phyloP scores from a whole-genome alignment of 306 rosid species.

The Myrica gale region DNA sequence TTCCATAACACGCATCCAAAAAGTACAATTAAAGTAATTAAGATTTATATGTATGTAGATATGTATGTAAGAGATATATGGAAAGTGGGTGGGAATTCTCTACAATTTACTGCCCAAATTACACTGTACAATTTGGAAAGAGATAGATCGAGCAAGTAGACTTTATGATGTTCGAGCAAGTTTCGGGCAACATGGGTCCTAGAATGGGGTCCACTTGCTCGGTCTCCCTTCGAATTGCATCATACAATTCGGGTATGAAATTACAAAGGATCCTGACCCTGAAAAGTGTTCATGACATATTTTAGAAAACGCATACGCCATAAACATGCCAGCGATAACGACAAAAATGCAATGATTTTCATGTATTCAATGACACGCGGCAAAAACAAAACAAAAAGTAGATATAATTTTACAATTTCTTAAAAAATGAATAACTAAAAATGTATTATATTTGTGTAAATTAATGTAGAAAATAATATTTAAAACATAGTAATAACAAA shows the following conservation, averaged over 20 bases:
- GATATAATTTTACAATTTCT: not conserved
- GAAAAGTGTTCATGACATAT: not conserved
- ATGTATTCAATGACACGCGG: not conserved
- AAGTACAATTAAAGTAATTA: not conserved
- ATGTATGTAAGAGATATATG: too few species aligned
- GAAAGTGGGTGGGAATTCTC: too few species aligned
- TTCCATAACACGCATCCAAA: constrained; percentile 3
- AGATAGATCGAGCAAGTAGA: too few species aligned
- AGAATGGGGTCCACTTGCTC: too few species aligned
- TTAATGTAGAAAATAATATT: too few species aligned
- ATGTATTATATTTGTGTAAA: not conserved
- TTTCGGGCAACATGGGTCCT: too few species aligned
- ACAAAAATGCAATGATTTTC: not conserved
- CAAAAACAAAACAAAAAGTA: not conserved
- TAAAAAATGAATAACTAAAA: not conserved
- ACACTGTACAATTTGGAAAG: too few species aligned
- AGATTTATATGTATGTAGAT: too few species aligned
- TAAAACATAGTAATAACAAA: not conserved
- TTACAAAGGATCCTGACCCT: not conserved
- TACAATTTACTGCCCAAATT: too few species aligned
- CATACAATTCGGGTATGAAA: not conserved
- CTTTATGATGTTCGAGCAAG: too few species aligned
- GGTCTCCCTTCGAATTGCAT: too few species aligned
- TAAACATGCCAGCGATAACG: not conserved
- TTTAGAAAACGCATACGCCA: not conserved